Conservation (phyloP, 495 filamentous ascomycete genomes). For the Hypoxylon fragiforme region DNA sequence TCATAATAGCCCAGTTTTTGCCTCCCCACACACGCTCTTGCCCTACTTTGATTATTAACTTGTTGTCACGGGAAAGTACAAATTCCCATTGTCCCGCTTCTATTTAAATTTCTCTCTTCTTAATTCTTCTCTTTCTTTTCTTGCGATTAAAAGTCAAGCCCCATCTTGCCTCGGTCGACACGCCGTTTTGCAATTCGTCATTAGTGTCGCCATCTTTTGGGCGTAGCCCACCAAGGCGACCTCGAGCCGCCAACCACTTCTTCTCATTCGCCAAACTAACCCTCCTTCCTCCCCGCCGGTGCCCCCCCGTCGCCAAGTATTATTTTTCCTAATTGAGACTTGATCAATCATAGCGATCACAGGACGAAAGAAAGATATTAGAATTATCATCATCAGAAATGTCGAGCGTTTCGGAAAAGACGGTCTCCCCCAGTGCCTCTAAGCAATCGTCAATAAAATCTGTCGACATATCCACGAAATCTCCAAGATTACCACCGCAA, state of each 20-base stretch:
- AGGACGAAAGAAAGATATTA: no score
- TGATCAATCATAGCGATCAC: conserved; percentile 8
- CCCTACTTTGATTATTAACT: conserved; percentile 37
- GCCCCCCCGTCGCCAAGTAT: conserved; percentile 37
- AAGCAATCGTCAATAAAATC: conserved; percentile 53
- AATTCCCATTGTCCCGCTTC: conserved; percentile 36
- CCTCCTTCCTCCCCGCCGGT: conserved; percentile 24
- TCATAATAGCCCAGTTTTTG: conserved; percentile 18
- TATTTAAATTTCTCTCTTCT: conserved; percentile 15
- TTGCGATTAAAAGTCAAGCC: conserved; percentile 1
- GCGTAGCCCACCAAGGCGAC: conserved; percentile 41
- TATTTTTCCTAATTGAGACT: conserved; percentile 30
- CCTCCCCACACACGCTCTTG: conserved; percentile 32
- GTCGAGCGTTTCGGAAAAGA: conserved; percentile 42
- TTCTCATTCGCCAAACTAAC: conserved; percentile 28
- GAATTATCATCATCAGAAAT: no score
- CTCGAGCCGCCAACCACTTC: conserved; percentile 33
- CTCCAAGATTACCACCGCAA: conserved; percentile 45
- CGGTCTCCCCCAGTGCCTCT: conserved; percentile 45
- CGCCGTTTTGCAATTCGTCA: conserved; percentile 36
- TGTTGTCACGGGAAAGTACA: conserved; percentile 37
- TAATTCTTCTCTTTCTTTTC: conserved; percentile 12
- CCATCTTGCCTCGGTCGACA: conserved; percentile 10
- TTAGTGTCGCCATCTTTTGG: conserved; percentile 35
- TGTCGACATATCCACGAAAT: conserved; percentile 42